These are phyloP conservation scores for Diplodia corticola DNA, from an alignment of 2,329 filamentous ascomycete genomes.

Conservation along the genomic window DNA sequence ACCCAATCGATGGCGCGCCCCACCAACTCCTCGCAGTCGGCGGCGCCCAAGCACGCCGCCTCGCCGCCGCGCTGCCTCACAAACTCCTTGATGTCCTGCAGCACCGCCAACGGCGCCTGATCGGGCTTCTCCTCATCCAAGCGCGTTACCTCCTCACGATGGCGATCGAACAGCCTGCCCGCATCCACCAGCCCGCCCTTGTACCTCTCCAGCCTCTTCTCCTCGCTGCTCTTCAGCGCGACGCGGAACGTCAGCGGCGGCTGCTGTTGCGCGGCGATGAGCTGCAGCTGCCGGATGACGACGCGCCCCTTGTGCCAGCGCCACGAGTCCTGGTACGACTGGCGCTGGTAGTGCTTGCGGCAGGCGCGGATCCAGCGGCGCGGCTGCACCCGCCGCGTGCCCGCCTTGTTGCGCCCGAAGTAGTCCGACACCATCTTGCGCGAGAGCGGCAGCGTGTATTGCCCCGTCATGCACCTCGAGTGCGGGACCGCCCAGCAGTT, in stretches of 20 bases:
- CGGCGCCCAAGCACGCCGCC: slow-evolving; percentile 25
- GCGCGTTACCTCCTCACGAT: slow-evolving; percentile 26
- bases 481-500: slow-evolving; percentile 22
- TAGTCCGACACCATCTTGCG: slow-evolving; percentile 44
- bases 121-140: slow-evolving; percentile 30
- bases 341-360: slow-evolving; percentile 45
- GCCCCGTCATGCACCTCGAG: slow-evolving; percentile 34
- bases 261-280: slow-evolving; percentile 33
- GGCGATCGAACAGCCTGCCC: slow-evolving; percentile 24
- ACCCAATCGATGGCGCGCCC: background rate
- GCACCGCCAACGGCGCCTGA: slow-evolving; percentile 37
- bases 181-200: slow-evolving; percentile 32
- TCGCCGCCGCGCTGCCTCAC: slow-evolving; percentile 27
- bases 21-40: slow-evolving; percentile 29
- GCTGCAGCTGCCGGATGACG: slow-evolving; percentile 36
- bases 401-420: slow-evolving; percentile 42
- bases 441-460: slow-evolving; percentile 35
- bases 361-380: slow-evolving; percentile 39
- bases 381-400: slow-evolving; percentile 33
- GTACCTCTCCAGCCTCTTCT: slow-evolving; percentile 32
- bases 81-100: slow-evolving; percentile 30
- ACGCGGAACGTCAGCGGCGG: slow-evolving; percentile 33
- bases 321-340: slow-evolving; percentile 41
- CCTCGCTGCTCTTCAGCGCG: slow-evolving; percentile 39
- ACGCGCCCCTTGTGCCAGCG: slow-evolving; percentile 37